Conservation (phyloP, 768 basidiomycete genomes). For the Russula compacta region DNA sequence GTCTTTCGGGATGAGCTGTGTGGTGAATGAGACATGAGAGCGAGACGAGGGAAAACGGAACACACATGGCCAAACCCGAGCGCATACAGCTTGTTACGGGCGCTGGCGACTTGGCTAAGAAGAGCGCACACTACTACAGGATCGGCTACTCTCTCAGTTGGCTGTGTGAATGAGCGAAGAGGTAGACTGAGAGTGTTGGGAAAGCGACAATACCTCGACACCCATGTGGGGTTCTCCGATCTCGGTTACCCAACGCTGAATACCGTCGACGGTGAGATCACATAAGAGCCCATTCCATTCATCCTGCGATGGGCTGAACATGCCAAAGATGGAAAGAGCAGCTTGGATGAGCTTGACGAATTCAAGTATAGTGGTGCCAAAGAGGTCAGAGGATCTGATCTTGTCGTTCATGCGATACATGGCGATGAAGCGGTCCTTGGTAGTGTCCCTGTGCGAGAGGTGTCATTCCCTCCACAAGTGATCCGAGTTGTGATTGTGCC, state of each 20-base stretch:
- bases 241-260: slow-evolving; percentile 56
- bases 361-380: slow-evolving; percentile 62
- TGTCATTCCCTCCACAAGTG: background rate
- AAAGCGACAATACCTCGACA: slow-evolving; percentile 41
- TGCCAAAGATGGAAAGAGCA: slow-evolving; percentile 60
- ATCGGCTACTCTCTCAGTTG: slow-evolving; percentile 65
- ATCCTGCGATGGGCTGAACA: slow-evolving; percentile 37
- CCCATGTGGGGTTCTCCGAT: slow-evolving; percentile 54
- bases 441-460: slow-evolving; percentile 47
- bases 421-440: slow-evolving; percentile 70
- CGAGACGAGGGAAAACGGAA: background rate
- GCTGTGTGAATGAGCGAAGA: slow-evolving; percentile 30
- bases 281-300: slow-evolving; percentile 62
- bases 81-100: slow-evolving; percentile 60
- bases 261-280: slow-evolving; percentile 64
- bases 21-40: background rate
- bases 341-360: slow-evolving; percentile 69
- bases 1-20: slow-evolving; percentile 51
- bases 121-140: slow-evolving; percentile 63
- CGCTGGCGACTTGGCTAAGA: slow-evolving; percentile 55
- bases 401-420: slow-evolving; percentile 53
- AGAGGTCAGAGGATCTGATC: slow-evolving; percentile 29
- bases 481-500: slow-evolving; percentile 15
- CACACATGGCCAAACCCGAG: slow-evolving; percentile 39
- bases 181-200: background rate